A percentile compares a stretch with the other conserved stretches of the same genome.
These are phyloP conservation scores for Epipyxis sp. DNA, from an alignment of 108 stramenopile genomes.

Conservation along the genomic window DNA sequence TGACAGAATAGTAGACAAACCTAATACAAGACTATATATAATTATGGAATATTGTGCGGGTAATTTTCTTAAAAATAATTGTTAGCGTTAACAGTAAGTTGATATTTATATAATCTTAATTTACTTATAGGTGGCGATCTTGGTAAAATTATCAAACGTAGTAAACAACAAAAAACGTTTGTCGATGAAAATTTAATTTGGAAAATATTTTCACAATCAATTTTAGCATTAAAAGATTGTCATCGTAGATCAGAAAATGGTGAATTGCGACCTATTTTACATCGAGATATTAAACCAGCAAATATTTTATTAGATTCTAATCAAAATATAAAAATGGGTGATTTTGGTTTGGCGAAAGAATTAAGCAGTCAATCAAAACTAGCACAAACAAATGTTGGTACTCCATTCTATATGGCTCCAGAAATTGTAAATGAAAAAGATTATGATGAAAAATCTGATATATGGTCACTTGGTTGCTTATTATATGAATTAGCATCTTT, in stretches of 20 bases:
- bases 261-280: slow-evolving; percentile 48
- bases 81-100: no score
- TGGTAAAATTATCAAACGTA: slow-evolving; percentile 37
- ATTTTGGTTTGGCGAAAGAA: slow-evolving; percentile 67
- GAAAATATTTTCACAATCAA: slow-evolving; percentile 53
- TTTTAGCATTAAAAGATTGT: slow-evolving; percentile 57
- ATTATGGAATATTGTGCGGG: slow-evolving; percentile 63
- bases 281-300: slow-evolving; percentile 65
- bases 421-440: slow-evolving; percentile 61
- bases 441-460: slow-evolving; percentile 64
- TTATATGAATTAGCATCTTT: slow-evolving; percentile 49
- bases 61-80: no score
- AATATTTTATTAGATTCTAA: slow-evolving; percentile 57
- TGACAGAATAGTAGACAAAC: slow-evolving; percentile 60
- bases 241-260: slow-evolving; percentile 49
- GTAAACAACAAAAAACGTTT: slow-evolving; percentile 4
- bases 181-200: slow-evolving; percentile 58
- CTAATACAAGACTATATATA: slow-evolving; percentile 54
- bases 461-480: slow-evolving; percentile 57
- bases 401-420: slow-evolving; percentile 67
- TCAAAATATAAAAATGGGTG: slow-evolving; percentile 53
- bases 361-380: slow-evolving; percentile 35
- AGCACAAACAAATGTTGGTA: slow-evolving; percentile 56
- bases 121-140: slow-evolving; percentile 60
- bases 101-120: no score